Evolutionary conservation across 148 eudicot species (phyloP).

Genomic region (Camellia sinensis): DNA sequence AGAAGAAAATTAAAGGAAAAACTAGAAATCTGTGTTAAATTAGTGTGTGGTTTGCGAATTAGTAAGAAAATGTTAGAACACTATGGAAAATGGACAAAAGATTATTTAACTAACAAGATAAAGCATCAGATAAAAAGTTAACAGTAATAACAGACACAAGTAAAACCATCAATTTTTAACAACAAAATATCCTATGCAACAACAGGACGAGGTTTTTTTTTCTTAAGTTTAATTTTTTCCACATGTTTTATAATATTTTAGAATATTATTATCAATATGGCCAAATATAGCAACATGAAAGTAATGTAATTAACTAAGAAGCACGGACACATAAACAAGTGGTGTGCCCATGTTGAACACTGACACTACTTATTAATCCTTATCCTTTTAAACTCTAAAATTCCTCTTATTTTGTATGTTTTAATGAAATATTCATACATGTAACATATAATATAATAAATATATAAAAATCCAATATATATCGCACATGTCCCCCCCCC

Average conservation of each 20-base stretch:
- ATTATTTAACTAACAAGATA: background rate
- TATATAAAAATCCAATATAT: too few relatives aligned
- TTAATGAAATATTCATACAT: too few relatives aligned
- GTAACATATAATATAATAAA: too few relatives aligned
- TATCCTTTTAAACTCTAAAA: too few relatives aligned
- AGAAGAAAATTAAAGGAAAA: too few relatives aligned
- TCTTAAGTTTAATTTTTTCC: background rate
- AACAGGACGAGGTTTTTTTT: background rate
- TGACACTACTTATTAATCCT: too few relatives aligned
- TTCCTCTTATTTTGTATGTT: too few relatives aligned
- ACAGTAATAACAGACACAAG: background rate
- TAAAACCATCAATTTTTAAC: background rate
- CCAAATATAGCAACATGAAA: background rate
- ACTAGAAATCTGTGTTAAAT: background rate
- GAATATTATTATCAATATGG: background rate
- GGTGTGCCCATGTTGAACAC: too few relatives aligned
- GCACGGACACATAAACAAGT: too few relatives aligned
- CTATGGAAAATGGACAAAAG: background rate
- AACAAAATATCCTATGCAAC: background rate
- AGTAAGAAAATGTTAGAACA: background rate
- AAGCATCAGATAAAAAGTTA: background rate
- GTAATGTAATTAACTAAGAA: background rate
- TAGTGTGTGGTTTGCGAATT: background rate
- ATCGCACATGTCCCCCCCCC: too few relatives aligned
- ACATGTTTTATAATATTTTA: background rate